Evolutionary conservation across 129 eudicot genomes (phyloP).

Genomic region (Chrysanthemum lavandulifolium): DNA sequence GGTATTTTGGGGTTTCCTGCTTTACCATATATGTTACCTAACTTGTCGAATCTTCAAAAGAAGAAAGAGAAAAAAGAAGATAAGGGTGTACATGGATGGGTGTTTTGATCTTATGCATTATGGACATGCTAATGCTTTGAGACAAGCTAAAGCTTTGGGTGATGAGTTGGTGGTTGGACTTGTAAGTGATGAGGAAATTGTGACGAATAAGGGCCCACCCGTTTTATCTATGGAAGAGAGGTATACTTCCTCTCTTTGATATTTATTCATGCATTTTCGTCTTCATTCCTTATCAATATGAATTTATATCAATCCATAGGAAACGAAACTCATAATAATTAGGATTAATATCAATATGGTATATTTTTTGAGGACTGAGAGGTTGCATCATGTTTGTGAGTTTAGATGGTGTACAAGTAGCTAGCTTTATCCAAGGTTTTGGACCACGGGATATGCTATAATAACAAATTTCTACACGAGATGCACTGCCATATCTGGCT

Average conservation of each 20-base stretch:
- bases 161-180: constrained; percentile 91
- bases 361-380: background rate
- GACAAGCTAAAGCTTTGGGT: constrained; percentile 51
- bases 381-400: background rate
- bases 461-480: background rate
- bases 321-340: too few relatives aligned
- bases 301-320: too few relatives aligned
- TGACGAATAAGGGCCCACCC: constrained; percentile 85
- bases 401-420: background rate
- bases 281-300: background rate
- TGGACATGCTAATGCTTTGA: constrained; percentile 39
- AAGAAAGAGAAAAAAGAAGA: constrained; percentile 28
- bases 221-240: constrained; percentile 93
- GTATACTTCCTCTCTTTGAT: constrained; percentile 32
- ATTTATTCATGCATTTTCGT: background rate
- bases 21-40: constrained; percentile 39
- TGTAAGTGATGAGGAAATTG: constrained; percentile 81
- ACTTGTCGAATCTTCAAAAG: constrained; percentile 26
- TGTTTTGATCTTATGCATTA: constrained; percentile 43
- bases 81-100: constrained; percentile 42
- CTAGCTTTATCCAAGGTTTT: too few relatives aligned
- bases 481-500: background rate
- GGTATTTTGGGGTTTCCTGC: constrained; percentile 53
- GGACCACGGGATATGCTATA: background rate
- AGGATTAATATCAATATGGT: background rate